Base-by-base conservation (phyloP, 108 stramenopile species). In the Cylindrotheca closterium region DNA sequence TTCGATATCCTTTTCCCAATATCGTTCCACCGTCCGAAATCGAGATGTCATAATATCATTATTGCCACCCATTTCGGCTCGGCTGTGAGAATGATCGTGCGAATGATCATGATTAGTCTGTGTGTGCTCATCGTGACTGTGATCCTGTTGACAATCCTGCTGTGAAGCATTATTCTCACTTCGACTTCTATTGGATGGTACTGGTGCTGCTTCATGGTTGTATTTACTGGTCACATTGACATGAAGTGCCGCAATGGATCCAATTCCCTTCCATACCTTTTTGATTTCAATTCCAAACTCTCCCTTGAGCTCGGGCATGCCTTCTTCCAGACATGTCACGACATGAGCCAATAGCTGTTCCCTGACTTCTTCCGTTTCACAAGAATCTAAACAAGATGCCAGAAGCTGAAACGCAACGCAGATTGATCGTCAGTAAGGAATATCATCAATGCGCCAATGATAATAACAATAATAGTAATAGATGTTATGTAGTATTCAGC, bases 201-300 rank as follows among this genome's bases (percentile, higher is more conserved):
- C 85, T 37, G 92, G 92, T 31, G 86, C 88, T 1, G 86, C 60
- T 51, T 58, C 68, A 52, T 88, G 79, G 4, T 79, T 25, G 49
- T 85, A 89, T 12, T 68, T 48, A 53, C 88, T 93, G 8, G 47
- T 22, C 12, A 93, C 88, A 29, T 70, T 52, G 4, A 93, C 79
- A 37, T 86, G 67, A 37, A 46, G 65, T 3, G 86, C 92, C 4
- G 86, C 87, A 70, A 93, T 89, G 42, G 57, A 71, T 21, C 88
- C 87, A 73, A 75, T 73, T 45, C 88, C 76, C 47, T 86, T 42
- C 79, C 81, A 83, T 5, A 88, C 92, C 46, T 77, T 66, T 33
- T 65, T 58, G 10, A 48, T 55, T 0, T 57, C 47, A 31, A 93
- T 61, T 5, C 37, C 34, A 60, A 89, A 93, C 47, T 93, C 92